These are phyloP conservation scores for Kokia cookei DNA, from an alignment of 441 rosid genomes.

Conservation along the genomic window DNA sequence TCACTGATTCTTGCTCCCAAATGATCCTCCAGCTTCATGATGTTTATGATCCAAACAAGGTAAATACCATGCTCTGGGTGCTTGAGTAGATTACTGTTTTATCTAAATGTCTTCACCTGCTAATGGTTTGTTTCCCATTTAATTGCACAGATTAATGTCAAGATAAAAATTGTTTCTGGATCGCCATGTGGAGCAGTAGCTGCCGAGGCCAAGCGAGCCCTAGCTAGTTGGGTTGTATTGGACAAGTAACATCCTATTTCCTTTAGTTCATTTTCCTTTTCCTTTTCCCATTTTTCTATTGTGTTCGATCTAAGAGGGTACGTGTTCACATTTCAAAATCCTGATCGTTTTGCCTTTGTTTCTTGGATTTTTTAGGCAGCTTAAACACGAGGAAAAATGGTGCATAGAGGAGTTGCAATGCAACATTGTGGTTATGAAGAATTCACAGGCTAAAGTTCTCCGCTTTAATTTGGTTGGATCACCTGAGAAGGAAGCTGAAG, in stretches of 20 bases:
- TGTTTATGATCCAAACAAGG: constrained; percentile 97
- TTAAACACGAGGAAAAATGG: constrained; percentile 71
- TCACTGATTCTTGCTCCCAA: constrained; percentile 82
- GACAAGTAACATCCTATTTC: constrained; percentile 61
- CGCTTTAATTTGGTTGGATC: constrained; percentile 89
- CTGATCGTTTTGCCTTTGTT: neutral
- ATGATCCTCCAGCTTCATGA: constrained; percentile 94
- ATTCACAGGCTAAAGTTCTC: constrained; percentile 81
- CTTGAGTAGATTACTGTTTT: neutral
- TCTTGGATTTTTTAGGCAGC: constrained; percentile 46
- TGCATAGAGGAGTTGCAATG: constrained; percentile 94
- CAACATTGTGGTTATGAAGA: constrained; percentile 92
- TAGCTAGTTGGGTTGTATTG: constrained; percentile 88
- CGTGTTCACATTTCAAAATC: neutral
- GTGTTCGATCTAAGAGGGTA: neutral
- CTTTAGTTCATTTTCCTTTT: neutral
- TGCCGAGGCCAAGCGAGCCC: constrained; percentile 74
- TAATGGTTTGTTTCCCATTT: constrained; percentile 17
- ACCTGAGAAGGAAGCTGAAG: constrained; percentile 46
- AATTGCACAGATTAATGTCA: constrained; percentile 68
- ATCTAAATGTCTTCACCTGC: constrained; percentile 1
- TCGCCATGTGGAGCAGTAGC: constrained; percentile 86
- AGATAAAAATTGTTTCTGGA: constrained; percentile 87
- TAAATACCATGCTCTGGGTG: constrained; percentile 10
- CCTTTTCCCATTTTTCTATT: neutral